Base-by-base conservation (phyloP, 257 asterid species). In the Phtheirospermum japonicum region DNA sequence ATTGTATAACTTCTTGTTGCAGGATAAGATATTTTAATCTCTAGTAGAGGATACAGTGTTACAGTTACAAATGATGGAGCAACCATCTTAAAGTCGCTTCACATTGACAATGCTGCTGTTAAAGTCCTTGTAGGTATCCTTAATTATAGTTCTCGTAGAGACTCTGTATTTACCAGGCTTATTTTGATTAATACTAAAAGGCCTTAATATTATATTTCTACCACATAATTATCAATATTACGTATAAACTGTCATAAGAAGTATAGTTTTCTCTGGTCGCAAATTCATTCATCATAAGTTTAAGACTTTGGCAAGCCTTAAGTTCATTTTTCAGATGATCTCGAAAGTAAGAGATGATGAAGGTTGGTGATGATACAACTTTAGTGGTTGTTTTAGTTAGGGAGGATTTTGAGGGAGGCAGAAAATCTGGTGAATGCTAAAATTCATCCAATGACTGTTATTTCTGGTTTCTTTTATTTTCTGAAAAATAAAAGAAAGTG, bases 341-440 rank as follows among this genome's bases (percentile, higher is more conserved):
- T 92, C 97, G 10, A 92, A 89, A 79, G 99, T 92, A 48, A 97
- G 89, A 75, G 99, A 92, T 65, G 97, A 92, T 71, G 99, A 92
- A 80, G n/a, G 99, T 92, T 30, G 99, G 99, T 66, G 99, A 92
- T 77, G 99, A 97, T 55, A 92, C 99, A 43, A 92, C 99, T 52
- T 89, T 97, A 19, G 99, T 92, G 39, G 99, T 83, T 40, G 97
- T 92, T 40, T 85, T 92, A 77, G 99, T 96, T 72, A 97, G 97
- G 59, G 97, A 92, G 76, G 96, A n/a, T 92, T 68, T 71, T 92
- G 77, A 79, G 94, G 81, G 99, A 92, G 85, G 96, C 97, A 42
- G 99, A 92, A 75, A 89, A 92, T 83, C 78, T 92, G 77, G 89
- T 92, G 12, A 87, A 87, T 43, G 70, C 96, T 10, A 89, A 92